Percentiles rank a stretch among this genome's conserved stretches.
Conservation (phyloP, 495 filamentous ascomycete species). For the Lophiotrema nucula region DNA sequence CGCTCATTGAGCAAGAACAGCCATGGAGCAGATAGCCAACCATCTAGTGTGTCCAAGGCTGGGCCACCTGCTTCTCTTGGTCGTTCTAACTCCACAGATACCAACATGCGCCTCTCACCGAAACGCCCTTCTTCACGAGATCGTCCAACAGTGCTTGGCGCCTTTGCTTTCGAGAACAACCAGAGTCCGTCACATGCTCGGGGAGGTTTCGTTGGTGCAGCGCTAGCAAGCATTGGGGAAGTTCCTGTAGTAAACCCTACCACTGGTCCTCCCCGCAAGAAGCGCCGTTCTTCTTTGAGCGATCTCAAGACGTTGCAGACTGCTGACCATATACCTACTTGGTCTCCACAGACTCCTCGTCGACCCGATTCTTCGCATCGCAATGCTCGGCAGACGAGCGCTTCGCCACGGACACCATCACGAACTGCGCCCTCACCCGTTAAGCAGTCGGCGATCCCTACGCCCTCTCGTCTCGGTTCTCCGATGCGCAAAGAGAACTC, state of each 20-base stretch:
- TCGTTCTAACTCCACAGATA: constrained; percentile 81
- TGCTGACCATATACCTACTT: constrained; percentile 30
- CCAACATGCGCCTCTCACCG: constrained; percentile 53
- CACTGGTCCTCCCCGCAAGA: constrained; percentile 60
- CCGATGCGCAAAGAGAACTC: constrained; percentile 43
- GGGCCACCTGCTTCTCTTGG: constrained; percentile 49
- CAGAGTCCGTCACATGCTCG: constrained; percentile 45
- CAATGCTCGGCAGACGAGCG: constrained; percentile 23
- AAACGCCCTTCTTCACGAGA: constrained; percentile 48
- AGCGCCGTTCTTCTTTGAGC: constrained; percentile 87
- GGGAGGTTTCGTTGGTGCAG: constrained; percentile 45
- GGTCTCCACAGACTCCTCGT: constrained; percentile 36
- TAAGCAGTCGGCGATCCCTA: constrained; percentile 29
- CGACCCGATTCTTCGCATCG: constrained; percentile 17
- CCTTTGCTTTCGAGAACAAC: constrained; percentile 51
- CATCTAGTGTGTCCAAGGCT: constrained; percentile 60
- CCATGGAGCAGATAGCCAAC: constrained; percentile 50
- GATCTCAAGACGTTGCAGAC: constrained; percentile 63
- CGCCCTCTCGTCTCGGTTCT: constrained; percentile 33
- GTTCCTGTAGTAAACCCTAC: constrained; percentile 36
- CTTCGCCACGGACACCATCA: constrained; percentile 35
- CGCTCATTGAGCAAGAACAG: constrained; percentile 85
- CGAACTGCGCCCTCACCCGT: constrained; percentile 24
- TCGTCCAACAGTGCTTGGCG: constrained; percentile 55
- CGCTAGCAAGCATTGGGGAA: constrained; percentile 49